A percentile compares a stretch with the other conserved stretches of the same genome.
phyloP scores from a whole-genome alignment of 139 green algal genomes.

The Haematococcus lacustris region DNA sequence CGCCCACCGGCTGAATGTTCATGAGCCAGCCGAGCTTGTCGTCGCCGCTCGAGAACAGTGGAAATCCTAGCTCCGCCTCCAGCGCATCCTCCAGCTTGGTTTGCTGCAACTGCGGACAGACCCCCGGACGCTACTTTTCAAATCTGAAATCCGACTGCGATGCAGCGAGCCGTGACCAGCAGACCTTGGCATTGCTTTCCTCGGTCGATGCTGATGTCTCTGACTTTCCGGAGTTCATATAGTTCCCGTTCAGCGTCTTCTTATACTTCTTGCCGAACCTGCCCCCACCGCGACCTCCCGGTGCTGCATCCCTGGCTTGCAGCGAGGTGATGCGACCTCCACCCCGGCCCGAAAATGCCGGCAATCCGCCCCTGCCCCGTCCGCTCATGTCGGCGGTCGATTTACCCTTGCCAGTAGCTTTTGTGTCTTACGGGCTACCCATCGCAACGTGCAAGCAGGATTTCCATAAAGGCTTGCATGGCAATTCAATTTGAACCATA shows the following conservation, averaged over 20 bases:
- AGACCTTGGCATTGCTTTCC: slow-evolving; percentile 17
- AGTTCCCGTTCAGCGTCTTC: slow-evolving; percentile 16
- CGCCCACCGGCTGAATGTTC: slow-evolving; percentile 75
- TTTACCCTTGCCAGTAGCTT: no score
- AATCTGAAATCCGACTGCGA: background rate
- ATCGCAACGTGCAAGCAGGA: no score
- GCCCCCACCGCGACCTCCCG: slow-evolving; percentile 6
- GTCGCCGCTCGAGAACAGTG: slow-evolving; percentile 57
- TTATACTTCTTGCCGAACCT: background rate
- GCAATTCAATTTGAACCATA: no score
- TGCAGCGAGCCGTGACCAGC: background rate
- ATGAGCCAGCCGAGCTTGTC: slow-evolving; percentile 87
- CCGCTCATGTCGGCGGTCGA: no score
- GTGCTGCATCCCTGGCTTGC: slow-evolving; percentile 5
- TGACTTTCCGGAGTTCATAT: slow-evolving; percentile 7
- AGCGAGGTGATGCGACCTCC: slow-evolving; percentile 2
- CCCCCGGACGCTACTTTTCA: background rate
- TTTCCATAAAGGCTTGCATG: no score
- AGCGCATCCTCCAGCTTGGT: slow-evolving; percentile 51
- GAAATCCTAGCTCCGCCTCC: slow-evolving; percentile 69
- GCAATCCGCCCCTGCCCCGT: slow-evolving; percentile 1
- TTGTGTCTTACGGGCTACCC: no score
- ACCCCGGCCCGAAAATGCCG: slow-evolving; percentile 8
- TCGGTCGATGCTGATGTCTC: slow-evolving; percentile 3
- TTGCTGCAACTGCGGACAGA: slow-evolving; percentile 29